Evolutionary conservation across 176 grass and related monocot species (phyloP).

Genomic region (Tillandsia fasciculata): DNA sequence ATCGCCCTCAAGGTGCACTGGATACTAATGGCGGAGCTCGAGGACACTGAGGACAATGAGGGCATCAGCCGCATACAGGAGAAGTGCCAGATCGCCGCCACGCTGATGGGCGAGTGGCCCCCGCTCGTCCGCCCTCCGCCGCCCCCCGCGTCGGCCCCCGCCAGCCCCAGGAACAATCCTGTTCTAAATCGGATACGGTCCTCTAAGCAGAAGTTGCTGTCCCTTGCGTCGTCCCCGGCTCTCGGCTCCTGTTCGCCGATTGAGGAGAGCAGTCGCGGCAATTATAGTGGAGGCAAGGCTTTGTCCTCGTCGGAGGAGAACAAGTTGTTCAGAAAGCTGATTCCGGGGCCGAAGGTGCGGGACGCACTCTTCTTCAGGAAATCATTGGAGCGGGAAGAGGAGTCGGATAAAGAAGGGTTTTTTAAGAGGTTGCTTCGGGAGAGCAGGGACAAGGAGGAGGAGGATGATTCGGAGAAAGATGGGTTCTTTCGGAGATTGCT

Average conservation of each 20-base stretch:
- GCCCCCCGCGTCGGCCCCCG: conserved; percentile 23
- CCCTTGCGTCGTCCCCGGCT: conserved; percentile 54
- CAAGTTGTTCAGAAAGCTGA: conserved; percentile 80
- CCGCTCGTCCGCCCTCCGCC: conserved; percentile 37
- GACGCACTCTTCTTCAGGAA: conserved; percentile 79
- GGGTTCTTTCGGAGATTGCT: conserved; percentile 89
- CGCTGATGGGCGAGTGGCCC: conserved; percentile 67
- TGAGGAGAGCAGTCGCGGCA: conserved; percentile 14
- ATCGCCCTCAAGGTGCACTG: conserved; percentile 98
- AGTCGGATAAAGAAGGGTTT: conserved; percentile 31
- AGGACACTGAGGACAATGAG: conserved; percentile 67
- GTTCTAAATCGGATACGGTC: conserved; percentile 87
- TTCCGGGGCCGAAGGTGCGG: conserved; percentile 71
- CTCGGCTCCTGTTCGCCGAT: conserved; percentile 30
- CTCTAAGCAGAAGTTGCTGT: conserved; percentile 73
- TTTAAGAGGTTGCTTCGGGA: conserved; percentile 11
- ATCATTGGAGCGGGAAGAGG: conserved; percentile 72
- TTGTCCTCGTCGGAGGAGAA: conserved; percentile 63
- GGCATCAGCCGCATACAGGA: conserved; percentile 73
- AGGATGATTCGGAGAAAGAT: conserved; percentile 36
- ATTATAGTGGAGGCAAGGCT: conserved; percentile 34
- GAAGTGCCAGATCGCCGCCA: conserved; percentile 78
- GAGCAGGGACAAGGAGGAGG: conserved; percentile 16
- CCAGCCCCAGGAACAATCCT: conserved; percentile 61
- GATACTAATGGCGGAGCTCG: conserved; percentile 79